Evolutionary conservation across 345 rosid species (phyloP), one percentile per base, ranked within the genome.

Genomic region (Lagerstroemia speciosa): DNA sequence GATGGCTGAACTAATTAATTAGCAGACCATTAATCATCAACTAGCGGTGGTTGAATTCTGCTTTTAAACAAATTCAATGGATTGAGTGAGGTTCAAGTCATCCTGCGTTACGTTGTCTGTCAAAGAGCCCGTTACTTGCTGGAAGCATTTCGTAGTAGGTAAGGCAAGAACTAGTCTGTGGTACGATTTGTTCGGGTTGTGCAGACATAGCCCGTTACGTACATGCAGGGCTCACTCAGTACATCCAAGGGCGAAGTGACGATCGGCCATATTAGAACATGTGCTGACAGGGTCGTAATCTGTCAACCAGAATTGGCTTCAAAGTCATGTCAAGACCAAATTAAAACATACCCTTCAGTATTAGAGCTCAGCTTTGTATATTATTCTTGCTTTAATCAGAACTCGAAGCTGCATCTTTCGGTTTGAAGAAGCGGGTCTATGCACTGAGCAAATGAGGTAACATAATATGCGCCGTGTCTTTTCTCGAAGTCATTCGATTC

Each of bases 81-180:
- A 30, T 58, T 58, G 63, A 58, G 63, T 58, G 33, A 58, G 33
- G 17, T 30, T 58, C 34, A 58, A 58, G 63, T 27, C 34, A 58
- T 58, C 20, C 27, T 27, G 22, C 27, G 26, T 5, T n/a, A n/a
- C n/a, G n/a, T n/a, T n/a, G n/a, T n/a, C n/a, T n/a, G n/a, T n/a
- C n/a, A n/a, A n/a, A n/a, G n/a, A n/a, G n/a, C n/a, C n/a, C n/a
- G n/a, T n/a, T n/a, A n/a, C n/a, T n/a, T n/a, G n/a, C n/a, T n/a
- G 16, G 19, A 11, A 15, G 50, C 50, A 15, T 45, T 15, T 45
- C 1, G 50, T 45, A 45, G 50, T 45, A 45, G 50, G 50, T 45
- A 19, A 45, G 50, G 50, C 19, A 19, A 19, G 50, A 15, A 45
- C 15, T 11, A n/a, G n/a, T n/a, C n/a, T 45, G 3, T 45, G 17